phyloP scores from a whole-genome alignment of 768 basidiomycete genomes.

The Tricholoma saponaceum region DNA sequence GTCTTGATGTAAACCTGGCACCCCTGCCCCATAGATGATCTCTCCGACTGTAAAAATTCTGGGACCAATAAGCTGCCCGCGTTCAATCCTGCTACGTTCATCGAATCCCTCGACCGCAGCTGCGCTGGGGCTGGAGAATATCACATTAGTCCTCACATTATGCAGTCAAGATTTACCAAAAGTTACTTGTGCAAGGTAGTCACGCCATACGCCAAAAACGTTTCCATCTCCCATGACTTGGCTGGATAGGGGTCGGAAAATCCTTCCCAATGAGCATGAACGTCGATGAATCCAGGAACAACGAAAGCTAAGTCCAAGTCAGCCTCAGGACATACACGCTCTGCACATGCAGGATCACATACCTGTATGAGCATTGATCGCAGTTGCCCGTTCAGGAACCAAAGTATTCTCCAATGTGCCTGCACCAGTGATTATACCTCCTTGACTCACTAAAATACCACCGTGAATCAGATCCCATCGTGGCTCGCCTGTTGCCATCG shows the following conservation, averaged over 20 bases:
- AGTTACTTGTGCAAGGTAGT: conserved; percentile 74
- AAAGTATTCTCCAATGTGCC: conserved; percentile 28
- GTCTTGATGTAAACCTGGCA: conserved; percentile 49
- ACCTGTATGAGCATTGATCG: conserved; percentile 64
- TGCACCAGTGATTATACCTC: conserved; percentile 55
- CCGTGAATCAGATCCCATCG: conserved; percentile 46
- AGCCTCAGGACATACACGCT: background rate
- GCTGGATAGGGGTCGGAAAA: conserved; percentile 50
- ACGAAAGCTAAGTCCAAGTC: conserved; percentile 45
- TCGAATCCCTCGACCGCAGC: conserved; percentile 57
- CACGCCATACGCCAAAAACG: conserved; percentile 73
- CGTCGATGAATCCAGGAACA: conserved; percentile 71
- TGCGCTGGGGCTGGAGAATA: conserved; percentile 51
- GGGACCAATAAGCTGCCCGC: conserved; percentile 64
- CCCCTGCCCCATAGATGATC: conserved; percentile 56
- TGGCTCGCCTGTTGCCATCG: conserved; percentile 56
- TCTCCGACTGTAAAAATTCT: conserved; percentile 70
- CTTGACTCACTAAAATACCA: conserved; percentile 49
- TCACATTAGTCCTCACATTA: background rate
- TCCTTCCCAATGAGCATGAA: conserved; percentile 72
- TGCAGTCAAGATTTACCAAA: background rate
- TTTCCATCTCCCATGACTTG: conserved; percentile 69
- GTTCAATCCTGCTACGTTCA: conserved; percentile 66
- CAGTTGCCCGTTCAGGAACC: conserved; percentile 32
- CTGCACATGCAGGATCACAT: conserved; percentile 10